Evolutionary conservation across 2,329 filamentous ascomycete genomes (phyloP).

Genomic region (Xylaria polymorpha): DNA sequence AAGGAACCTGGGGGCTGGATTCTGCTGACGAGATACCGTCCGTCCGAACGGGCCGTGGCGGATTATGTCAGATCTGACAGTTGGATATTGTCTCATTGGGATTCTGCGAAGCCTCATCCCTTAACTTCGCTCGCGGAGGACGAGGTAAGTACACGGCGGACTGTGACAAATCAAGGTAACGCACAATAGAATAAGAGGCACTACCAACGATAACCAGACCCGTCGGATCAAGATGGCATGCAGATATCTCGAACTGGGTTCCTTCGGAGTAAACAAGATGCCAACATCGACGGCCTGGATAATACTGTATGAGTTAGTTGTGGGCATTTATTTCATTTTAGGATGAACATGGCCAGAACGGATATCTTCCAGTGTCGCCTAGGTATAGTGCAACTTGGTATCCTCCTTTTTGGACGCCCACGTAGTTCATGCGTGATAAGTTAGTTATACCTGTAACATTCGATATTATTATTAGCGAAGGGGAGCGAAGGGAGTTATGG

Average conservation of each 20-base stretch:
- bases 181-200: conserved; percentile 1
- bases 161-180: conserved; percentile 29
- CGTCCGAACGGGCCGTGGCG: conserved; percentile 38
- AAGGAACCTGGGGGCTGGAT: conserved; percentile 24
- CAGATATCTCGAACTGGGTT: conserved; percentile 1
- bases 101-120: conserved; percentile 11
- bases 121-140: background rate
- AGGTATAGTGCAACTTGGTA: background rate
- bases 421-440: conserved; percentile 31
- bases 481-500: conserved; percentile 26
- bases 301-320: background rate
- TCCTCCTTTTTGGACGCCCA: conserved; percentile 29
- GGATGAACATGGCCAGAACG: background rate
- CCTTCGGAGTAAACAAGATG: background rate
- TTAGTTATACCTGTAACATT: conserved; percentile 15
- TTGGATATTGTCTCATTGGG: conserved; percentile 13
- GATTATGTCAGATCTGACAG: conserved; percentile 37
- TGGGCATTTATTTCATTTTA: background rate
- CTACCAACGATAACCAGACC: background rate
- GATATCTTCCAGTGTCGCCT: background rate
- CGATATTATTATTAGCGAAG: conserved; percentile 24
- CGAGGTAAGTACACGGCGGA: background rate
- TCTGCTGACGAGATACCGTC: conserved; percentile 36
- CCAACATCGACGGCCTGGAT: background rate
- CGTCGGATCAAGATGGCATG: conserved; percentile 12